Evolutionary conservation across 495 filamentous ascomycete species (phyloP).

Genomic region (Diplogelasinospora grovesii): DNA sequence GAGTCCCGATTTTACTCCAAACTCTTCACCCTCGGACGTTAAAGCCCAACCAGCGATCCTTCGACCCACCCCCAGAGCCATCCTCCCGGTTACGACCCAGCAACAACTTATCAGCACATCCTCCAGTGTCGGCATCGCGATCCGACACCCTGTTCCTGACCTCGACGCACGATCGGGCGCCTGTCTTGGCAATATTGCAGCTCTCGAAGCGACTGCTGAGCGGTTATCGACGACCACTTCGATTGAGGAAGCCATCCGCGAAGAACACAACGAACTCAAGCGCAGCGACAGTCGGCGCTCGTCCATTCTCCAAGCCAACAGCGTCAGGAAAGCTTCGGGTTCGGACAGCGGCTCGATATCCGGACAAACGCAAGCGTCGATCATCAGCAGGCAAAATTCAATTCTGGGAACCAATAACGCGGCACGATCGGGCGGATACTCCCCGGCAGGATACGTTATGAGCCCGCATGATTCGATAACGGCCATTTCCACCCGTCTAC

Average conservation of each 20-base stretch:
- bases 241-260: conserved; percentile 74
- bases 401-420: conserved; percentile 60
- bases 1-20: background rate
- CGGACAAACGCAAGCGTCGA: conserved; percentile 29
- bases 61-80: conserved; percentile 17
- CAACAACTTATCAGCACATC: conserved; percentile 54
- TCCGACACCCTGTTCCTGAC: conserved; percentile 73
- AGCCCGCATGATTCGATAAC: conserved; percentile 59
- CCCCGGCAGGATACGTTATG: conserved; percentile 56
- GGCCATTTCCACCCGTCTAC: conserved; percentile 46
- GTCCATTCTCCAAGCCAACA: conserved; percentile 40
- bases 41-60: conserved; percentile 9
- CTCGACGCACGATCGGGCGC: conserved; percentile 67
- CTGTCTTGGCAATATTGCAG: conserved; percentile 70
- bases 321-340: conserved; percentile 23
- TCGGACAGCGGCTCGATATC: conserved; percentile 30
- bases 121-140: conserved; percentile 48
- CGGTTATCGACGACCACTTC: conserved; percentile 70
- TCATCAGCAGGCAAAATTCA: conserved; percentile 56
- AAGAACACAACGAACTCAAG: conserved; percentile 72
- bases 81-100: conserved; percentile 17
- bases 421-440: conserved; percentile 65
- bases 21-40: conserved; percentile 2
- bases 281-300: conserved; percentile 55
- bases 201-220: conserved; percentile 76